These are phyloP conservation scores for Fusarium virguliforme DNA, from an alignment of 2,329 filamentous ascomycete species.

Conservation along the genomic window DNA sequence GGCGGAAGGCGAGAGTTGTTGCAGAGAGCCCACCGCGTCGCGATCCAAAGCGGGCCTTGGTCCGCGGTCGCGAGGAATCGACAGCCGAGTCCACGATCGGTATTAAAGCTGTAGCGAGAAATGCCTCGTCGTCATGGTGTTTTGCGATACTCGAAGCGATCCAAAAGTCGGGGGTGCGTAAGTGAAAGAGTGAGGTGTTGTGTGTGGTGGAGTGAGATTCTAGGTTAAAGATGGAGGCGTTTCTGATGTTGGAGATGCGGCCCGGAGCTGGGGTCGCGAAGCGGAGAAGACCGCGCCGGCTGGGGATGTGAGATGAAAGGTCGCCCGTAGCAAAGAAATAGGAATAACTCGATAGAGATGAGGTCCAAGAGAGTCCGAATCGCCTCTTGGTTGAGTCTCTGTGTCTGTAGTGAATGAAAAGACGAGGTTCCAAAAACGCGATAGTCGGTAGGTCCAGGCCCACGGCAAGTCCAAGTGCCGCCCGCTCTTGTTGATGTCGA, in stretches of 20 bases:
- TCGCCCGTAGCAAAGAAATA: conserved; percentile 10
- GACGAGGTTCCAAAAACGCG: conserved; percentile 22
- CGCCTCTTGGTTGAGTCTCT: neutral
- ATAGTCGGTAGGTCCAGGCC: conserved; percentile 13
- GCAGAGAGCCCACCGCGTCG: conserved; percentile 49
- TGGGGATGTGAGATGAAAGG: neutral
- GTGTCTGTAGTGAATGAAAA: neutral
- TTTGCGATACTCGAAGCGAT: neutral
- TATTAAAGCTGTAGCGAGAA: conserved; percentile 20
- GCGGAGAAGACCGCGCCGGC: conserved; percentile 29
- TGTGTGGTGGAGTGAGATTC: conserved; percentile 41
- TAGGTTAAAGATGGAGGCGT: conserved; percentile 40
- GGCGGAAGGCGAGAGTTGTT: conserved; percentile 20
- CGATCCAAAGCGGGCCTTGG: conserved; percentile 33
- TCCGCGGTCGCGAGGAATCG: conserved; percentile 42
- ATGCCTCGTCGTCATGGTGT: conserved; percentile 44
- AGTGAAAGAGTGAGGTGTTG: conserved; percentile 7
- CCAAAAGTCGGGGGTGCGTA: neutral
- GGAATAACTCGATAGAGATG: neutral
- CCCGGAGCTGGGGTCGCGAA: conserved; percentile 39
- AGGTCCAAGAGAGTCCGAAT: neutral
- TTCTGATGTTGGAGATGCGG: conserved; percentile 34
- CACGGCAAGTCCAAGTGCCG: conserved; percentile 17
- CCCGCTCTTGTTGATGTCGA: conserved; percentile 25
- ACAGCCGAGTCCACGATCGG: conserved; percentile 32